Base-by-base conservation (phyloP, 2,329 filamentous ascomycete species). In the Hymenoscyphus occultus region DNA sequence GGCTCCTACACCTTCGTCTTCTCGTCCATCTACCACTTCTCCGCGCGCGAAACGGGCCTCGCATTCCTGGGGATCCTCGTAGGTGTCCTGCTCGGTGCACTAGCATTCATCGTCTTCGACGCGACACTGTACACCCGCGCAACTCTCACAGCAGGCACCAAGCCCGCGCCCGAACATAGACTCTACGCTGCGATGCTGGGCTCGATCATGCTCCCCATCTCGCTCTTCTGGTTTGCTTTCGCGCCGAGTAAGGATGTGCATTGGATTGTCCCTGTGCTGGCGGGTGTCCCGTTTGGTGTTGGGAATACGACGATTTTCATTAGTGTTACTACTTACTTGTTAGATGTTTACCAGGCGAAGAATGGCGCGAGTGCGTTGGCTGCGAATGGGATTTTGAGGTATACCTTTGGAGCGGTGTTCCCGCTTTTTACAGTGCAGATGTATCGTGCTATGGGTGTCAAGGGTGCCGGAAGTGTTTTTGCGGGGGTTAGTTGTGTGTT, bases 261-360 rank as follows among this genome's bases (percentile, higher is more conserved):
- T 48, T 74, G 71, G 70, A 75, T 74, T 16, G 70, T 74, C 2
- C 71, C 72, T 14, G 69, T 72, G 0, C 45, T 74, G 0, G 72
- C 73, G 13, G 71, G 71, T 5, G 65, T 74, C 2, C 69, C 73
- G 0, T 88, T 89, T 71, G 84, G 84, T 0, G 86, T 82, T 79
- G 86, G 85, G 1, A 85, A 85, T 68, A 74, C 88, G 2, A 83
- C 80, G 62, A 78, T 88, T 5, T 88, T 89, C 70, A 65, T 74
- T 59, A 71, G 69, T 14, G 63, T 68, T 35, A 71, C 67, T 5
- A 68, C 69, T 3, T 74, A 74, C 51, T 64, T 74, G 0, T 66
- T 74, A 0, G 72, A 74, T 35, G 70, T 72, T 3, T 74, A 74
- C 48, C 60, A 64, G 56, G 59, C 69, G 0, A 48, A 58, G 1